A percentile compares a stretch with the other conserved stretches of the same genome.
phyloP scores from a whole-genome alignment of 768 basidiomycete species.

The Wakefieldia striispora region DNA sequence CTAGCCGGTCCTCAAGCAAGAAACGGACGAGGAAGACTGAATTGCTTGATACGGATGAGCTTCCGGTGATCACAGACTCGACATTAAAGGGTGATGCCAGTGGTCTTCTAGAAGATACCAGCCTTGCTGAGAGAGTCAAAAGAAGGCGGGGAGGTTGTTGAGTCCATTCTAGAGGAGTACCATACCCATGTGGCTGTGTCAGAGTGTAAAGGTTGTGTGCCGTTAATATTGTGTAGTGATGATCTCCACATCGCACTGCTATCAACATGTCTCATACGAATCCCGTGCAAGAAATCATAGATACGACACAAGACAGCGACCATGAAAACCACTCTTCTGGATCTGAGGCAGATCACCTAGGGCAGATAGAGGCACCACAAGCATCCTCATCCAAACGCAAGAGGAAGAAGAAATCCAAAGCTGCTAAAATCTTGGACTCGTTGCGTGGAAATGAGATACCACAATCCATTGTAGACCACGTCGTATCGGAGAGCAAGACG shows the following conservation, averaged over 20 bases:
- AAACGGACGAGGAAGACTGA: slow-evolving; percentile 28
- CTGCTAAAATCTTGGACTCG: slow-evolving; percentile 48
- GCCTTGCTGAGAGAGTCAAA: slow-evolving; percentile 44
- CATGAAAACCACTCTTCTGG: slow-evolving; percentile 32
- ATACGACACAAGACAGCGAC: slow-evolving; percentile 36
- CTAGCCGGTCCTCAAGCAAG: slow-evolving; percentile 34
- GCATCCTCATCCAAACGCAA: slow-evolving; percentile 57
- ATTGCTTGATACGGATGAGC: slow-evolving; percentile 4
- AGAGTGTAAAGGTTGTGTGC: not conserved
- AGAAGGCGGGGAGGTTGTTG: slow-evolving; percentile 29
- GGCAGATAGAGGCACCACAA: slow-evolving; percentile 18
- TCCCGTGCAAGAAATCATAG: slow-evolving; percentile 41
- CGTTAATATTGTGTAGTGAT: not conserved
- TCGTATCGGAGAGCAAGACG: slow-evolving; percentile 63
- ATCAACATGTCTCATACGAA: slow-evolving; percentile 37
- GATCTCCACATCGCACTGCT: not conserved
- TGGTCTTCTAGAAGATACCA: slow-evolving; percentile 7
- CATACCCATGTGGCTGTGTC: slow-evolving; percentile 20
- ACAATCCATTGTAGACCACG: slow-evolving; percentile 61
- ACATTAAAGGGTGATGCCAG: not conserved
- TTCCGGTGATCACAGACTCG: slow-evolving; percentile 2
- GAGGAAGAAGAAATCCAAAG: slow-evolving; percentile 89
- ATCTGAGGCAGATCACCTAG: slow-evolving; percentile 30
- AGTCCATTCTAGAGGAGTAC: no score
- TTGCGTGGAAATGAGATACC: slow-evolving; percentile 53